Base-by-base conservation (phyloP, 2,329 filamentous ascomycete genomes). In the Elsinoe australis region DNA sequence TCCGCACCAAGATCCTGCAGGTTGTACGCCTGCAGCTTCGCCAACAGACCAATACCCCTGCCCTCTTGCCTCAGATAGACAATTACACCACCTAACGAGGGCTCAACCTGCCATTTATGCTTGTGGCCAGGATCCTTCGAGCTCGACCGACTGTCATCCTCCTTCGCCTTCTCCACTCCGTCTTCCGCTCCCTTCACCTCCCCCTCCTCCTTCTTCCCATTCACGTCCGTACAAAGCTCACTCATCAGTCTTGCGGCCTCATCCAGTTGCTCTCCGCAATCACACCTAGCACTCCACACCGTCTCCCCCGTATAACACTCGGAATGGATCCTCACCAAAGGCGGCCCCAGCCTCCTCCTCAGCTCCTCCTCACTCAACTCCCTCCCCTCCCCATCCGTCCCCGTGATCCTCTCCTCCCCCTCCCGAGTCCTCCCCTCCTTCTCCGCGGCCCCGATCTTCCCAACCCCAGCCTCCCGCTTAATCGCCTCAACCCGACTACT, bases 281-380 rank as follows among this genome's bases (percentile, higher is more conserved):
- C 92, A 69, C 92, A 98, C 21, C 92, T 82, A 28, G 92, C 90
- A 5, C 89, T 95, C 92, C 92, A 96, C 1, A 94, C 92, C 1
- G 92, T 98, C 72, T 98, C 92, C 51, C 92, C 92, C 0, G 92
- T 98, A 67, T 98, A 98, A 69, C 92, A 98, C 67, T 98, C 92
- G 2, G 87, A 94, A 66, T 98, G 92, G 61, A 98, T 98, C 50
- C 92, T 79, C 38, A 98, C 90, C 31, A 98, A 72, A 0, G 92
- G 87, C 1, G 83, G 21, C 18, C 42, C 45, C 15, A 48, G n/a
- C 17, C 33, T 48, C 34, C 18, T 34, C 26, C 14, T 38, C 31
- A 10, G 12, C 24, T 39, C 32, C 45, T 48, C 45, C 34, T 48
- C 26, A 14, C 17, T 18, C 22, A 26, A 3, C 22, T 44, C 39